Evolutionary conservation across 2,329 filamentous ascomycete genomes (phyloP), one percentile per base, ranked within the genome.

Genomic region (Diaporthe nobilis): DNA sequence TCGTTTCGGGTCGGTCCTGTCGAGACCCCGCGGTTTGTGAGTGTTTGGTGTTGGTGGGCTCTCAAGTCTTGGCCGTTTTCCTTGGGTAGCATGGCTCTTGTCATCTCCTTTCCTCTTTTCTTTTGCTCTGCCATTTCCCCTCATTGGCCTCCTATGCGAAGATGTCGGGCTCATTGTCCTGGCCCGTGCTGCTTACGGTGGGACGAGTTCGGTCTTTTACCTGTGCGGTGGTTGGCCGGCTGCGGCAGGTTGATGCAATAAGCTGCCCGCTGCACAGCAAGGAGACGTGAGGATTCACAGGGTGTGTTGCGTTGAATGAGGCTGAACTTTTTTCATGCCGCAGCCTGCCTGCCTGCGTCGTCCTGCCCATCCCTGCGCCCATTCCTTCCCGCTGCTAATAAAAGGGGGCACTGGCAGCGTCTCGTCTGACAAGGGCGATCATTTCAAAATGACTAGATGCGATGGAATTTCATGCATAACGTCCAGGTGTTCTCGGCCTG

Each of bases 301-400:
- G 31, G 49, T 65, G 61, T 47, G 61, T 65, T 49, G 49, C 22
- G 65, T 37, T 42, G 65, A 55, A 70, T 70, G 42, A 55, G 65
- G 65, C 65, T 70, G 65, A 70, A 70, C 47, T 42, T 53, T 67
- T 73, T 42, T 53, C 47, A 47, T 73, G 71, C 71, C 31, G 37
- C 58, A 37, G 55, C 53, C 31, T 60, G 61, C 65, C 49, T 55
- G 47, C 49, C 22, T 39, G 63, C 17, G 15, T 65, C 39, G 44
- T 39, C 47, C 47, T 68, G 31, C 22, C 47, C 47, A 72, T 65
- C 53, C 58, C 49, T 63, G 58, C 71, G n/a, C n/a, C n/a, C 34
- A 63, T 31, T 63, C 57, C 71, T 72, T 72, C 71, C 71, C 71
- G 71, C 31, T 72, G 65, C 65, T 68, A 68, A 53, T 68, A 68